phyloP scores from a whole-genome alignment of 371 early-diverging fungal genomes.

The Rhizopus microsporus region DNA sequence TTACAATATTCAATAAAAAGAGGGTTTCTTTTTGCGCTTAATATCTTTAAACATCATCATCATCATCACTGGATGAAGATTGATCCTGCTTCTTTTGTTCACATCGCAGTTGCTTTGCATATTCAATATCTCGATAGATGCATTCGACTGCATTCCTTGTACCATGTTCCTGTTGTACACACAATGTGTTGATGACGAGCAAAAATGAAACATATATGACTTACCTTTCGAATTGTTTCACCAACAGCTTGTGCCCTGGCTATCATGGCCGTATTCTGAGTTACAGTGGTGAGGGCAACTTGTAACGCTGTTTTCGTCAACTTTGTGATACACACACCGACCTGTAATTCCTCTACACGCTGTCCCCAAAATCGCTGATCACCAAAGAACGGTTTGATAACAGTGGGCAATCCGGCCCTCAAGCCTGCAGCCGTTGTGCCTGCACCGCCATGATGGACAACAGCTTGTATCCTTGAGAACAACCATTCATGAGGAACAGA shows the following conservation, averaged over 20 bases:
- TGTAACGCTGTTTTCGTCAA: slow-evolving; percentile 55
- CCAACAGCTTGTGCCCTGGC: slow-evolving; percentile 58
- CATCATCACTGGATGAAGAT: neutral
- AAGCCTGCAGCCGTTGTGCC: slow-evolving; percentile 85
- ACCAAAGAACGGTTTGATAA: slow-evolving; percentile 84
- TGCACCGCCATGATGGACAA: slow-evolving; percentile 88
- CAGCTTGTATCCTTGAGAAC: slow-evolving; percentile 73
- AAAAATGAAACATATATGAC: neutral
- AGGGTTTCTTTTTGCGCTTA: no score
- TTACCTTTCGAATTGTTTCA: slow-evolving; percentile 51
- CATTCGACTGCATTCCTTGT: slow-evolving; percentile 59
- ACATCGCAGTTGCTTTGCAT: slow-evolving; percentile 41
- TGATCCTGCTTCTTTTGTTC: neutral
- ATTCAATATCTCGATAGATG: slow-evolving; percentile 60
- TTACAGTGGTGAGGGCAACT: slow-evolving; percentile 54
- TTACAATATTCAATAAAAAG: no score
- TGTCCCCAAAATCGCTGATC: slow-evolving; percentile 85
- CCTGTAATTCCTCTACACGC: slow-evolving; percentile 64
- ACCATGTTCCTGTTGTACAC: slow-evolving; percentile 58
- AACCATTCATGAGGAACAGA: slow-evolving; percentile 88
- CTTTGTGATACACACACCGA: slow-evolving; percentile 63
- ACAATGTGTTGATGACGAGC: neutral
- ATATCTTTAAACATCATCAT: neutral
- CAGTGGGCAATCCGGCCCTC: slow-evolving; percentile 71
- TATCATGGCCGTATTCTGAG: slow-evolving; percentile 64